Conservation (phyloP, 345 rosid species). For the Lumnitzera racemosa region DNA sequence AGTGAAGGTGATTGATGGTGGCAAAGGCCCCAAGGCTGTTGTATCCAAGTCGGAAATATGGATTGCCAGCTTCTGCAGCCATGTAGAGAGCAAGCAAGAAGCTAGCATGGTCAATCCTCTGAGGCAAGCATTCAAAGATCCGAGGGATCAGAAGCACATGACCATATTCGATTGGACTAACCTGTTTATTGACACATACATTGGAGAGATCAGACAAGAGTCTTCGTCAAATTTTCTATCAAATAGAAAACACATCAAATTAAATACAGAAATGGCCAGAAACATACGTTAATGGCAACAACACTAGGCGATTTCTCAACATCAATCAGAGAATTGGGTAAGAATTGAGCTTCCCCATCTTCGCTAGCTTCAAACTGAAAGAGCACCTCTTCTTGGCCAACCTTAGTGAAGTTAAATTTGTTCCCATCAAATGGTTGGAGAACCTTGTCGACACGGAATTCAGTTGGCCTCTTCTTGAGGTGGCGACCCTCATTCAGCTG, state of each 20-base stretch:
- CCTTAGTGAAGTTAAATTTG: conserved; percentile 94
- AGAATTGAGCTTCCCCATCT: conserved; percentile 51
- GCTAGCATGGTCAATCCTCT: conserved; percentile 82
- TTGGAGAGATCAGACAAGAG: background rate
- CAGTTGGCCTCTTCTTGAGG: conserved; percentile 95
- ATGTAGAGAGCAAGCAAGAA: conserved; percentile 71
- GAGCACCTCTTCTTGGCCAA: conserved; percentile 92
- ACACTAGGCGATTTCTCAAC: conserved; percentile 68
- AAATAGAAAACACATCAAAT: background rate
- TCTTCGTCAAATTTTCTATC: background rate
- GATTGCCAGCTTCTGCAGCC: conserved; percentile 80
- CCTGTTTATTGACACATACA: conserved; percentile 34
- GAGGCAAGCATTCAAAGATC: conserved; percentile 80
- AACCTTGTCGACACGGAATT: conserved; percentile 89
- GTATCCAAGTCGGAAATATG: conserved; percentile 82
- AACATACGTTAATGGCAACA: conserved; percentile 83
- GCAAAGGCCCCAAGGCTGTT: conserved; percentile 98
- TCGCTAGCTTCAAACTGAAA: conserved; percentile 81
- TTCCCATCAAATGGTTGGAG: conserved; percentile 80
- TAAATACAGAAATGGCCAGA: background rate
- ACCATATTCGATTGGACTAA: conserved; percentile 96
- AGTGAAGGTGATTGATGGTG: conserved; percentile 96
- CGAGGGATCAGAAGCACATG: conserved; percentile 91
- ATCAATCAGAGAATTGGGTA: conserved; percentile 53
- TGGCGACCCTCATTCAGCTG: conserved; percentile 97